phyloP scores from a whole-genome alignment of 352 stramenopile species.

The Globisporangium yorkense region DNA sequence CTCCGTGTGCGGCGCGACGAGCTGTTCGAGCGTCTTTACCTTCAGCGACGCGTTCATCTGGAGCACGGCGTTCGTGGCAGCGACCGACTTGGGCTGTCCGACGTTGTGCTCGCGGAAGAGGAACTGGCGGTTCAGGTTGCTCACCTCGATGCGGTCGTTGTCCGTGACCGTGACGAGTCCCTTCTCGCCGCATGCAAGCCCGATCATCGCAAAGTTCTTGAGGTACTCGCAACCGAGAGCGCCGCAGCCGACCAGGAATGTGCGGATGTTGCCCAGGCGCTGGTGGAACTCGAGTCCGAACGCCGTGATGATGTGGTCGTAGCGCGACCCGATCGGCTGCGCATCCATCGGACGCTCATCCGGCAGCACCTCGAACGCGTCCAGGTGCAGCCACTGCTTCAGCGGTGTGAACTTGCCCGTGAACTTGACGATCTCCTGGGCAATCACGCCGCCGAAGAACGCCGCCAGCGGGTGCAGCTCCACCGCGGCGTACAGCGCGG shows the following conservation, averaged over 20 bases:
- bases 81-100: slow-evolving; percentile 78
- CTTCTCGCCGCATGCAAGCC: slow-evolving; percentile 67
- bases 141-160: slow-evolving; percentile 87
- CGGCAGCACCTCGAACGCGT: slow-evolving; percentile 76
- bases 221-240: slow-evolving; percentile 81
- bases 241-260: slow-evolving; percentile 79
- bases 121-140: slow-evolving; percentile 85
- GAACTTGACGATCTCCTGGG: slow-evolving; percentile 87
- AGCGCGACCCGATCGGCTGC: slow-evolving; percentile 54
- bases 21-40: slow-evolving; percentile 76
- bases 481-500: slow-evolving; percentile 47
- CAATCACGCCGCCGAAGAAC: slow-evolving; percentile 77
- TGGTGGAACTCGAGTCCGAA: slow-evolving; percentile 72
- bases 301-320: slow-evolving; percentile 74
- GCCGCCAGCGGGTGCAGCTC: slow-evolving; percentile 79
- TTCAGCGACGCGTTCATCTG: slow-evolving; percentile 74
- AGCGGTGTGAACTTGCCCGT: slow-evolving; percentile 83
- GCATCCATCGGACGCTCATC: slow-evolving; percentile 49
- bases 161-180: slow-evolving; percentile 79
- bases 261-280: slow-evolving; percentile 56
- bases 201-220: slow-evolving; percentile 87
- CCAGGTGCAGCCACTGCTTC: slow-evolving; percentile 83
- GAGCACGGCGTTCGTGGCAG: slow-evolving; percentile 64
- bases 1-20: slow-evolving; percentile 76
- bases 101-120: slow-evolving; percentile 86